Base-by-base conservation (phyloP, 345 rosid species). In the Orychophragmus violaceus region DNA sequence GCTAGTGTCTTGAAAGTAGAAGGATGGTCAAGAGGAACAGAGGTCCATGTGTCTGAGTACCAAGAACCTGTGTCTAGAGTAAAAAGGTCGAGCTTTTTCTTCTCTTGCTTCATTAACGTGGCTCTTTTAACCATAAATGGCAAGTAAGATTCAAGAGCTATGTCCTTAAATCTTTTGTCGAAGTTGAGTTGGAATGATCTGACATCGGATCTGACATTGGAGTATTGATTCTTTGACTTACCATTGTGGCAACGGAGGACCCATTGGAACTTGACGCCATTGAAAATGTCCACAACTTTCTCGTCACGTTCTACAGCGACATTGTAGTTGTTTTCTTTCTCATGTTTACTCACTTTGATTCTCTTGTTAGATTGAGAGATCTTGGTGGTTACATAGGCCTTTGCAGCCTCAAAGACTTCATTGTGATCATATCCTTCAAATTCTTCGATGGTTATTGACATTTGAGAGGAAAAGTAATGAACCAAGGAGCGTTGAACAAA, bases 11-110 rank as follows among this genome's bases (percentile, higher is more conserved):
- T 80, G 17, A 90, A 88, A 2, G 88, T 90, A 10, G 97, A 82
- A 5, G 97, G 92, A 55, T 90, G 95, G 49, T 90, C 89, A 6
- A 88, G 81, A 49, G 82, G 84, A 33, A 82, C 78, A 4, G 89
- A 68, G 19, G 52, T 73, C 97, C 93, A 90, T 1, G n/a, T n/a
- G n/a, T 45, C 81, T 0, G 75, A 62, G 54, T 78, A 61, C 68
- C 22, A 1, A 19, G n/a, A n/a, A n/a, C n/a, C 62, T 70, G 39
- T n/a, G n/a, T n/a, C n/a, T n/a, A 77, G 66, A 0, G 86, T 84
- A 64, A 74, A 79, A 67, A 90, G 75, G 75, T 82, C 84, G 46
- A 82, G 62, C 2, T 79, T 82, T 77, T 80, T 87, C 72, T 41
- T 73, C 65, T 77, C 79, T 63, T 68, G 82, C 44, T 44, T 66